Conservation (phyloP, 2,329 filamentous ascomycete genomes). For the Purpureocillium takamizusanense region DNA sequence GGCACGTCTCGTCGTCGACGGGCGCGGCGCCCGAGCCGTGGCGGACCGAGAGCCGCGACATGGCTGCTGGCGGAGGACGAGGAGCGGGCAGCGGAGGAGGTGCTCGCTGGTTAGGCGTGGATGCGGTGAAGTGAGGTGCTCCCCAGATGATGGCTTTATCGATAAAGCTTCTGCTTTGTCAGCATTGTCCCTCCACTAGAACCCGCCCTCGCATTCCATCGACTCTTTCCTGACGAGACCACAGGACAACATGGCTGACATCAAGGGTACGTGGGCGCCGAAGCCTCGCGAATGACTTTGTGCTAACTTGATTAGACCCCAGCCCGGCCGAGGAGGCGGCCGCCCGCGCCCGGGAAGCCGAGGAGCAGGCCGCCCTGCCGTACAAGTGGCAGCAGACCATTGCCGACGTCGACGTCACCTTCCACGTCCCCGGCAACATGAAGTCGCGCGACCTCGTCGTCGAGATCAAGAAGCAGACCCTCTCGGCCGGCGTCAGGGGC, state of each 20-base stretch:
- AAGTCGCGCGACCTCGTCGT: slow-evolving; percentile 80
- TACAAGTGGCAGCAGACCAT: slow-evolving; percentile 98
- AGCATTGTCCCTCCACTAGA: neutral
- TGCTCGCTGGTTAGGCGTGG: too few relatives aligned
- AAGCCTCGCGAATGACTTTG: neutral
- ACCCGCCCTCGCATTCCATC: neutral
- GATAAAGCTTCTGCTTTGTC: neutral
- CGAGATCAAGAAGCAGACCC: slow-evolving; percentile 67
- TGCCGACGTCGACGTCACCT: slow-evolving; percentile 71
- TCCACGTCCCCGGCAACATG: slow-evolving; percentile 70
- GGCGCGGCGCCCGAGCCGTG: slow-evolving; percentile 9
- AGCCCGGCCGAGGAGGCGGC: slow-evolving; percentile 49
- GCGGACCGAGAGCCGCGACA: slow-evolving; percentile 22
- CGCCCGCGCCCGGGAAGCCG: slow-evolving; percentile 61
- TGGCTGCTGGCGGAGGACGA: slow-evolving; percentile 4
- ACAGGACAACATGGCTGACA: slow-evolving; percentile 3
- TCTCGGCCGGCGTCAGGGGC: slow-evolving; percentile 80
- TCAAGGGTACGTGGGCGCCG: slow-evolving; percentile 1
- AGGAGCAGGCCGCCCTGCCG: slow-evolving; percentile 82
- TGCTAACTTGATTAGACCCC: slow-evolving; percentile 30
- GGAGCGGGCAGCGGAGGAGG: too few relatives aligned
- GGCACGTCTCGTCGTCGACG: slow-evolving; percentile 65
- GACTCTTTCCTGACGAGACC: neutral
- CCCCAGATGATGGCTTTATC: neutral
- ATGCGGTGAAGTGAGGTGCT: neutral